Conservation (phyloP, 1,284 basidiomycete species). For the Earliella scabrosa region DNA sequence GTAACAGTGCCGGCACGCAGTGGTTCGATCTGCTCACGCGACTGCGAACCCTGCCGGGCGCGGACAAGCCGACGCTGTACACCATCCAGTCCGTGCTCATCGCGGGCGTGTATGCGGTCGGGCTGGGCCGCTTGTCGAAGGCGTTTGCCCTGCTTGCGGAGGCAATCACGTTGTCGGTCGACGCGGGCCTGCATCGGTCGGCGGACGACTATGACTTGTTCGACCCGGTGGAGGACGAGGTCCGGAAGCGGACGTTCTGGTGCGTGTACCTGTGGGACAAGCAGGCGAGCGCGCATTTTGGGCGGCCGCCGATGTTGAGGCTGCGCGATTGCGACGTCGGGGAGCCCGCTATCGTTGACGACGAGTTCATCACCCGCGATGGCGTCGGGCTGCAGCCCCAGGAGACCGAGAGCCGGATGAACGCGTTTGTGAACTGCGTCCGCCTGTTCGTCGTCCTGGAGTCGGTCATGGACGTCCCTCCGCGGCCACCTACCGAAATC, state of each 20-base stretch:
- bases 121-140: constrained; percentile 84
- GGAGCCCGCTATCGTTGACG: constrained; percentile 84
- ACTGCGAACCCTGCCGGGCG: constrained; percentile 81
- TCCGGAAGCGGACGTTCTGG: constrained; percentile 92
- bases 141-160: constrained; percentile 85
- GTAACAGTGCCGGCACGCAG: constrained; percentile 84
- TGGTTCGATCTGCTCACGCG: constrained; percentile 89
- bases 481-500: constrained; percentile 58
- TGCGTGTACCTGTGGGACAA: constrained; percentile 95
- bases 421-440: constrained; percentile 77
- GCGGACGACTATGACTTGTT: constrained; percentile 90
- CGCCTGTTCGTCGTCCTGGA: constrained; percentile 86
- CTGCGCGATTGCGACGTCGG: constrained; percentile 86
- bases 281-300: constrained; percentile 84
- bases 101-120: constrained; percentile 87
- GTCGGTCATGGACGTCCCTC: constrained; percentile 73
- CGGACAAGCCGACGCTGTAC: constrained; percentile 88
- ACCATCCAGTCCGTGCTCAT: constrained; percentile 88
- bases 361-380: constrained; percentile 83
- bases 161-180: constrained; percentile 82
- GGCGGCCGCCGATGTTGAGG: constrained; percentile 83
- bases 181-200: constrained; percentile 85
- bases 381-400: constrained; percentile 68
- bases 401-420: constrained; percentile 75
- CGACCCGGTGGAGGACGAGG: constrained; percentile 85